phyloP scores from a whole-genome alignment of 129 eudicot genomes.

The Artemisia tridentata region DNA sequence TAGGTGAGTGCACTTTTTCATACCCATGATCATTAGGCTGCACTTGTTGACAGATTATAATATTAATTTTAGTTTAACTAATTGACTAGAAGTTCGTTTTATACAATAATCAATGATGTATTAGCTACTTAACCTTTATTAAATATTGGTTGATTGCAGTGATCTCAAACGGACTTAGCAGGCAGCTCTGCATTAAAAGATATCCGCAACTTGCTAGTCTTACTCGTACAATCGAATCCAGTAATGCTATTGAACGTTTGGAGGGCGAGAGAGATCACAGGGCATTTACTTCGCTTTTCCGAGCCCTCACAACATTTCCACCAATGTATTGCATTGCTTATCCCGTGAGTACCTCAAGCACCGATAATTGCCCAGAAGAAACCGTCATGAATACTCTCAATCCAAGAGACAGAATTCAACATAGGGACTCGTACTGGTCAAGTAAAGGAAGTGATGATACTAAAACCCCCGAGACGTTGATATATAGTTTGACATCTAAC shows the following conservation, averaged over 20 bases:
- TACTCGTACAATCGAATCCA: slow-evolving; percentile 23
- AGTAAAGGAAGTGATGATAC: slow-evolving; percentile 82
- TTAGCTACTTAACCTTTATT: neutral
- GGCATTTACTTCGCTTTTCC: slow-evolving; percentile 52
- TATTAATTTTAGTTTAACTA: no score
- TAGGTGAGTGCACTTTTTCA: neutral
- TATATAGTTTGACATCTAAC: slow-evolving; percentile 48
- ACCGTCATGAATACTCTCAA: slow-evolving; percentile 61
- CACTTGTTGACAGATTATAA: no score
- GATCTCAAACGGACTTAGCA: slow-evolving; percentile 59
- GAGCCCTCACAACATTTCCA: slow-evolving; percentile 45
- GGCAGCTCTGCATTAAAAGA: slow-evolving; percentile 51
- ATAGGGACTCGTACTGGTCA: slow-evolving; percentile 79
- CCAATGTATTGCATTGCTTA: slow-evolving; percentile 47
- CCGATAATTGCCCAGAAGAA: slow-evolving; percentile 76
- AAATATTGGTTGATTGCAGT: slow-evolving; percentile 42
- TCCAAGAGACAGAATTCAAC: slow-evolving; percentile 44
- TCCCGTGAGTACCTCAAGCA: slow-evolving; percentile 85
- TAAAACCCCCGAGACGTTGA: slow-evolving; percentile 63
- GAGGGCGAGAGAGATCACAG: no score
- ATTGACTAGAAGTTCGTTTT: neutral
- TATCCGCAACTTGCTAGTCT: slow-evolving; percentile 60
- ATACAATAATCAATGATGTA: neutral
- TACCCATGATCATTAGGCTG: neutral
- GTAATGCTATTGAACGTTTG: neutral